Conservation (phyloP, 768 basidiomycete species). For the Leucocoprinus leucothites region DNA sequence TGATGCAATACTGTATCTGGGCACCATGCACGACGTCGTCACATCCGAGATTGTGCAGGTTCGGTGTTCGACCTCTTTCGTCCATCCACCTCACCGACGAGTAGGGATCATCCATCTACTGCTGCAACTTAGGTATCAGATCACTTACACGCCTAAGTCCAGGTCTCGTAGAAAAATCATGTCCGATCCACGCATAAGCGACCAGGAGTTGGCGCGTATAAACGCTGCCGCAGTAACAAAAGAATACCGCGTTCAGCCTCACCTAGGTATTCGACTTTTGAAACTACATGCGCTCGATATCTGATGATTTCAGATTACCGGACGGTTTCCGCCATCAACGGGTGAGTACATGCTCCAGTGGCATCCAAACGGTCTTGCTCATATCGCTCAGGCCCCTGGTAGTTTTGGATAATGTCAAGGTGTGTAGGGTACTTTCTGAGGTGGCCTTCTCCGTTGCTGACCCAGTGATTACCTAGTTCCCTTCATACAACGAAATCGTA, state of each 20-base stretch:
- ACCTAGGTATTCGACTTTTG: conserved; percentile 61
- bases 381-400: conserved; percentile 74
- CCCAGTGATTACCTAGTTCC: conserved; percentile 56
- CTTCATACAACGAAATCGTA: conserved; percentile 98
- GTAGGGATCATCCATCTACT: not conserved
- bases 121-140: not conserved
- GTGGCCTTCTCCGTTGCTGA: not conserved
- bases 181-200: conserved; percentile 60
- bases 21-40: not conserved
- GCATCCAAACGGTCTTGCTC: conserved; percentile 3
- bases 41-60: conserved; percentile 4
- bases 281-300: not conserved
- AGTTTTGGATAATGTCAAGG: conserved; percentile 98
- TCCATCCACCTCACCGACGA: conserved; percentile 2
- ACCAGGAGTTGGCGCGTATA: conserved; percentile 72
- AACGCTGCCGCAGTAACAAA: conserved; percentile 88
- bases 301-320: conserved; percentile 70
- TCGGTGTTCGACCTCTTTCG: not conserved
- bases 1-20: conserved; percentile 5
- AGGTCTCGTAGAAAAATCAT: conserved; percentile 23
- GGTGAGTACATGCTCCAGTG: conserved; percentile 47
- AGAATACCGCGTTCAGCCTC: conserved; percentile 86
- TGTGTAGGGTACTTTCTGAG: conserved; percentile 24
- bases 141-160: not conserved
- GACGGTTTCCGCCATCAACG: conserved; percentile 98